Percentiles rank a stretch among this genome's conserved stretches.
Conservation (phyloP, 2,329 filamentous ascomycete genomes). For the Cladorrhinum sp. region DNA sequence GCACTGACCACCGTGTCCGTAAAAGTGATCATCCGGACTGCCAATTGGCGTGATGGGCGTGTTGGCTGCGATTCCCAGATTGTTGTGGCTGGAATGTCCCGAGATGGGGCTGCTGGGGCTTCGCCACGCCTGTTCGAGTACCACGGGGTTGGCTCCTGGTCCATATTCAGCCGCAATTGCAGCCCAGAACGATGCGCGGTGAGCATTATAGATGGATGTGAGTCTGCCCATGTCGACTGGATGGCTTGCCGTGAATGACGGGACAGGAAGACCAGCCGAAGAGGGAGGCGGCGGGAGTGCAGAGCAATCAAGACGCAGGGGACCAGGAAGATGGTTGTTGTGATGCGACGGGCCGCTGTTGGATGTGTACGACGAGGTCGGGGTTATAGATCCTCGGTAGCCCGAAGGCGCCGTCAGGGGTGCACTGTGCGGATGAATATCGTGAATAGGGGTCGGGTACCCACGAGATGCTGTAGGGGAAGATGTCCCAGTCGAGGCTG, state of each 20-base stretch:
- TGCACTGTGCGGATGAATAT: conserved; percentile 43
- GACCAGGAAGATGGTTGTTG: conserved; percentile 20
- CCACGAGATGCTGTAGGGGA: conserved; percentile 37
- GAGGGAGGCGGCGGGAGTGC: conserved; percentile 37
- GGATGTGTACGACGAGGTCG: conserved; percentile 33
- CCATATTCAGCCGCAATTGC: conserved; percentile 71
- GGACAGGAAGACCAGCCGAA: conserved; percentile 14
- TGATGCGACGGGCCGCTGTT: conserved; percentile 34
- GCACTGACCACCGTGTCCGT: conserved; percentile 22
- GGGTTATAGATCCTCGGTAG: conserved; percentile 36
- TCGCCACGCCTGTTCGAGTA: conserved; percentile 67
- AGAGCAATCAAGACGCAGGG: conserved; percentile 59
- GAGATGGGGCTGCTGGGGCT: conserved; percentile 7
- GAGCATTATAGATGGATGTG: conserved; percentile 65
- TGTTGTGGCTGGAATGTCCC: neutral
- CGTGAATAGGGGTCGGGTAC: conserved; percentile 42
- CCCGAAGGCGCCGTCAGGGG: conserved; percentile 43
- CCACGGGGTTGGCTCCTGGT: conserved; percentile 55
- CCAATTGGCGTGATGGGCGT: conserved; percentile 54
- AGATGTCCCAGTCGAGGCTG: conserved; percentile 28
- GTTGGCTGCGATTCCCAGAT: conserved; percentile 29
- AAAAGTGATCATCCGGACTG: conserved; percentile 49
- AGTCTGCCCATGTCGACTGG: conserved; percentile 65
- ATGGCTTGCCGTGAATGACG: conserved; percentile 27
- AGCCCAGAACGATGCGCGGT: conserved; percentile 70